Percentiles rank a stretch among this genome's conserved stretches.
Conservation (phyloP, 192 early-diverging fungal genomes). For the Podila verticillata region DNA sequence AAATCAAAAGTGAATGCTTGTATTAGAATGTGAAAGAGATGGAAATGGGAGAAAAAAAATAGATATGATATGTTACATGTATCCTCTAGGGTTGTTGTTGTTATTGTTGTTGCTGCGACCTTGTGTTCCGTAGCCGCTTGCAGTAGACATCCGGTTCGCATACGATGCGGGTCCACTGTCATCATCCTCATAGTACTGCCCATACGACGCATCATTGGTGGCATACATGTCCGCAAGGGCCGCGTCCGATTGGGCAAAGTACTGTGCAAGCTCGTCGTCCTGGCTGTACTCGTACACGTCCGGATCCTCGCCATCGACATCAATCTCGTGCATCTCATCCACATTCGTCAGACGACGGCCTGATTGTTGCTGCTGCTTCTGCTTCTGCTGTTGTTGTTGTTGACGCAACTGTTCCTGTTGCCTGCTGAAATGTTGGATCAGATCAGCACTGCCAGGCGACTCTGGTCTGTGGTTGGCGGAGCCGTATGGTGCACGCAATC, state of each 20-base stretch:
- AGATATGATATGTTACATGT: conserved; percentile 10
- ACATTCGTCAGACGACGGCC: not conserved
- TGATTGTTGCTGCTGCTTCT: conserved; percentile 5
- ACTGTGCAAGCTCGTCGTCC: conserved; percentile 44
- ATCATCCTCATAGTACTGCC: conserved; percentile 11
- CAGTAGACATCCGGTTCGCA: conserved; percentile 1
- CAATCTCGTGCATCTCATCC: conserved; percentile 3
- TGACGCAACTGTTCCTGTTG: not conserved
- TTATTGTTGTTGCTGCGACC: not conserved
- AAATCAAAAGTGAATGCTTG: not conserved
- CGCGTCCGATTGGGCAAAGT: conserved; percentile 45
- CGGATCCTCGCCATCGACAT: conserved; percentile 14
- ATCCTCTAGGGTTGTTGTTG: conserved; percentile 10
- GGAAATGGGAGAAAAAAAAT: not conserved
- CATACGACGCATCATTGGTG: conserved; percentile 6
- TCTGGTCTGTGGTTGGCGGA: conserved; percentile 23
- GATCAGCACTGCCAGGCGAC: conserved; percentile 33
- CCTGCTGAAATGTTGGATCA: conserved; percentile 45
- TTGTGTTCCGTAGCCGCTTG: not conserved
- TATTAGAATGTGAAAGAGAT: not conserved
- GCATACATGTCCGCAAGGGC: conserved; percentile 13
- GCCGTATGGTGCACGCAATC: not conserved
- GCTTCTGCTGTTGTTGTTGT: conserved; percentile 28
- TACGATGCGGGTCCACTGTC: not conserved
- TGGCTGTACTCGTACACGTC: conserved; percentile 48